Evolutionary conservation across 2,329 filamentous ascomycete genomes (phyloP).

Genomic region (Calonectria hongkongensis): DNA sequence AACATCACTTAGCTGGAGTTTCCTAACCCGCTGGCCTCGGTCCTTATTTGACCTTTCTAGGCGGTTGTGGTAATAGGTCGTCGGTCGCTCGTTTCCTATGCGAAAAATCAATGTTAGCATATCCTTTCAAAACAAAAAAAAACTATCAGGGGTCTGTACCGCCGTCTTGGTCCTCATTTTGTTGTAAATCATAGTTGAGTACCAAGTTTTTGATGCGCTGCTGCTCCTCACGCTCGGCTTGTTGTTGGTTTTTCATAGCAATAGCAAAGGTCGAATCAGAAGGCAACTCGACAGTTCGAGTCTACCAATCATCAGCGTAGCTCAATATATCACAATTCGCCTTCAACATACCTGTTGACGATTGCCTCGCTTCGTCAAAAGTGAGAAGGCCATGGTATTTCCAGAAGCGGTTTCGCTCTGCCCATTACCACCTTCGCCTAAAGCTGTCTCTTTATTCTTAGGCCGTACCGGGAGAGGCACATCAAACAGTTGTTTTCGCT

Average conservation of each 20-base stretch:
- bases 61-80: slow-evolving; percentile 71
- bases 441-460: slow-evolving; percentile 76
- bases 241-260: slow-evolving; percentile 96
- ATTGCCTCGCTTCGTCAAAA: slow-evolving; percentile 97
- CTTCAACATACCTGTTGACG: slow-evolving; percentile 85
- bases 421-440: slow-evolving; percentile 54
- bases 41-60: slow-evolving; percentile 75
- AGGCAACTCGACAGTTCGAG: slow-evolving; percentile 90
- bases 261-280: slow-evolving; percentile 96
- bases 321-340: background rate
- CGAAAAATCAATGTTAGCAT: slow-evolving; percentile 69
- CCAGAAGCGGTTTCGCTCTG: slow-evolving; percentile 48
- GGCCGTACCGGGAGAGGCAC: slow-evolving; percentile 95
- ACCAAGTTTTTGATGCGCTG: slow-evolving; percentile 99
- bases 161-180: slow-evolving; percentile 88
- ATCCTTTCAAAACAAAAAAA: slow-evolving; percentile 34
- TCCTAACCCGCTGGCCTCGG: slow-evolving; percentile 88
- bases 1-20: slow-evolving; percentile 96
- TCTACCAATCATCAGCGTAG: slow-evolving; percentile 70
- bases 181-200: slow-evolving; percentile 94
- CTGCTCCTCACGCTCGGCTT: slow-evolving; percentile 96
- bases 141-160: slow-evolving; percentile 55
- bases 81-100: slow-evolving; percentile 70
- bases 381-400: slow-evolving; percentile 94
- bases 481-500: slow-evolving; percentile 95